Base-by-base conservation (phyloP, 208 protist species). In the Trypanosoma melophagium region DNA sequence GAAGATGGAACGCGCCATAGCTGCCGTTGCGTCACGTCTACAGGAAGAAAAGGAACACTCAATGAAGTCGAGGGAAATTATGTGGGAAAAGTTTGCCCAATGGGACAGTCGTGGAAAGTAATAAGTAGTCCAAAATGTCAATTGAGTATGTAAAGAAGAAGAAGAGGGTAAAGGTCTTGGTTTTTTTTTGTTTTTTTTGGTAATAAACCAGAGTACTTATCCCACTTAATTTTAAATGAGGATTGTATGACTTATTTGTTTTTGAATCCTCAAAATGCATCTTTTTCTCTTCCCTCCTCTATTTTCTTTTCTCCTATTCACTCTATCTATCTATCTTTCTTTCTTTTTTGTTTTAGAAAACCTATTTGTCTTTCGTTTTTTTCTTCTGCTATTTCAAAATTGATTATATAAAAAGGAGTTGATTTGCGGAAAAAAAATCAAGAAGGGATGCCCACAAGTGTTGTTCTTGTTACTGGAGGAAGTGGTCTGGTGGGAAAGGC, bases 401-500 rank as follows among this genome's bases (percentile, higher is more conserved):
- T 17, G 40, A 21, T 49, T 19, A 45, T n/a, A 35, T 57, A n/a
- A 9, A 14, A 44, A 17, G 12, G 22, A 28, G 12, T 21, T 47
- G 2, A 10, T n/a, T 28, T 28, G n/a, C 22, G 17, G 67, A 17
- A 16, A 42, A 35, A 50, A 2, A 16, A 45, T 0, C 28, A 35
- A 52, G 21, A 61, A 40, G 56, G 40, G 24, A 57, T 69, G 67
- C 21, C 40, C 47, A 38, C 28, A 61, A 65, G 25, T 9, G 60
- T 57, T 38, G 31, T 70, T 62, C 69, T 97, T 56, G 94, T 98
- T 44, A 98, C 97, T 0, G 96, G 96, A 38, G 96, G 93, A 31
- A 81, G 75, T 12, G 96, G 96, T 24, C 76, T 98, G 7, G 93
- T 98, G 17, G 95, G 97, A 40, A 75, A 89, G 25, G 96, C 75